Base-by-base conservation (phyloP, 148 eudicot species). In the Limonium bicolor region DNA sequence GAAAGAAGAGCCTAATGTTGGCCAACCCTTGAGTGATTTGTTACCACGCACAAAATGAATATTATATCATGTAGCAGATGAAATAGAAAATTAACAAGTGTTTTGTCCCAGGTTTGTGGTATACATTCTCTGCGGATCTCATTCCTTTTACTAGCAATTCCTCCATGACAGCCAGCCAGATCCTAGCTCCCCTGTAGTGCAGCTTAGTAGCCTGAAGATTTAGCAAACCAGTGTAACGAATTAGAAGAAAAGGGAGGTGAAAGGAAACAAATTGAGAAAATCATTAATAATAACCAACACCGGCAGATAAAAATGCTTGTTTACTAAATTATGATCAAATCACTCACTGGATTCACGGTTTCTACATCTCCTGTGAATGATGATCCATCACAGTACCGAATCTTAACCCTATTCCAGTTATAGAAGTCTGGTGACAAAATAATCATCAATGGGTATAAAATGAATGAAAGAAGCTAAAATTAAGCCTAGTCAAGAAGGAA, bases 351-450 rank as follows among this genome's bases (percentile, higher is more conserved):
- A 69, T 86, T 43, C 31, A 81, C 87, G 29, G 60, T 66, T 66
- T 76, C 82, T 14, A 88, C 72, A 37, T 88, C 74, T 37, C 96
- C 94, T 0, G 96, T 88, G 27, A 83, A 88, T 29, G 96, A 88
- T 36, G 94, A 61, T 6, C 96, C 96, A 61, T 88, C 96, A 60
- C 96, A 88, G 58, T 88, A 88, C 46, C 80, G 69, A 33, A 88
- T 71, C 60, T 80, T 79, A 56, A 88, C 70, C 49, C 85, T 72
- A 46, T 88, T 88, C 94, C 96, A 88, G 43, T 74, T 71, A 49
- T 88, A 77, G 55, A 88, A 88, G 53, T 88, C 96, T 83, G 67
- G 14, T 13, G 36, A 49, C 14, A 50, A 60, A 34, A 32, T 27
- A 14, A 7, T 29, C 4, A n/a, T 8, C 7, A 29, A n/a, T n/a